Conservation (phyloP, 2,329 filamentous ascomycete species). For the Pseudogymnoascus sp. region DNA sequence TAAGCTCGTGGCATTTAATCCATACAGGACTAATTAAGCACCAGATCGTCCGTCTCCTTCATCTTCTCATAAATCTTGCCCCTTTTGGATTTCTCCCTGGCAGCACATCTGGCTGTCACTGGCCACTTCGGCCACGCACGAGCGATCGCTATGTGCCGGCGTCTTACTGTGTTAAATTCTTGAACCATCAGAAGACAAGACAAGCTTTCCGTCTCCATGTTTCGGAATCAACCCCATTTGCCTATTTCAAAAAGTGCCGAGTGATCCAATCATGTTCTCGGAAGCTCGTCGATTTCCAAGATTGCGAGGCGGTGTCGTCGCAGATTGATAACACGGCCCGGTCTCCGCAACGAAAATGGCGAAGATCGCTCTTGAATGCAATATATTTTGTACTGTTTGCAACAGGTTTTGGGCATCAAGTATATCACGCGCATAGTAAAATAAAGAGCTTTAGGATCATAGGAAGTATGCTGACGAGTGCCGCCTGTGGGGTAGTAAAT, state of each 20-base stretch:
- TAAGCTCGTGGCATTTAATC: background rate
- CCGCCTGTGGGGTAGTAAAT: background rate
- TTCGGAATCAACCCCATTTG: background rate
- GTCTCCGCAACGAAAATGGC: constrained; percentile 3
- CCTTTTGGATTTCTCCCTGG: background rate
- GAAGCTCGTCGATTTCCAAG: background rate
- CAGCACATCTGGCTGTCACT: background rate
- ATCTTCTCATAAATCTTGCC: background rate
- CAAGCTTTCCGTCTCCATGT: constrained; percentile 1
- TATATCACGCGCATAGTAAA: background rate
- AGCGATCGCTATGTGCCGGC: background rate
- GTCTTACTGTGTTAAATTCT: background rate
- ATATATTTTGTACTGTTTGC: background rate
- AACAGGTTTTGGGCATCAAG: background rate
- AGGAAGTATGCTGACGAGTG: background rate
- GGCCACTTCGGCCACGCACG: background rate
- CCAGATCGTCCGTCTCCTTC: background rate
- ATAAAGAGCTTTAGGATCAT: background rate
- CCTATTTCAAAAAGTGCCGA: constrained; percentile 1
- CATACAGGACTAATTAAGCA: background rate
- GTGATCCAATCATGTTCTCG: background rate
- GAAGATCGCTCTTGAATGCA: background rate
- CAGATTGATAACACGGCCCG: constrained; percentile 3
- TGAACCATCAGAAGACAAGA: background rate
- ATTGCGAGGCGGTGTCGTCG: background rate